A percentile compares a stretch with the other conserved stretches of the same genome.
phyloP scores from a whole-genome alignment of 495 filamentous ascomycete genomes.

The Aspergillus taichungensis region DNA sequence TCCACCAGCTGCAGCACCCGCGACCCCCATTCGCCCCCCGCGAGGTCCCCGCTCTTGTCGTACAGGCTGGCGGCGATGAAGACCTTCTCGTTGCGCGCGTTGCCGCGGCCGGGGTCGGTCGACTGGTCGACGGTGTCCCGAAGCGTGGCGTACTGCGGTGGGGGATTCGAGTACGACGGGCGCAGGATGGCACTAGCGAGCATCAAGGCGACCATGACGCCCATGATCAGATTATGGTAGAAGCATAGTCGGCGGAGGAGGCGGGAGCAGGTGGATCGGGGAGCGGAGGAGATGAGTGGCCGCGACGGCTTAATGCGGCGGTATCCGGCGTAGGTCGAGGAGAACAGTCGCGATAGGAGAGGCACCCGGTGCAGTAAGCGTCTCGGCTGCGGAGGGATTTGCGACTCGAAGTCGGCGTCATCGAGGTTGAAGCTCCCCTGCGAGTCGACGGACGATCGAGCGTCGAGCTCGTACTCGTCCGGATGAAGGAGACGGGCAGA shows the following conservation, averaged over 20 bases:
- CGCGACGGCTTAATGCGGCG: conserved; percentile 23
- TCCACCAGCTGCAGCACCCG: conserved; percentile 55
- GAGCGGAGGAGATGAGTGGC: conserved; percentile 17
- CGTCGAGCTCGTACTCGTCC: conserved; percentile 39
- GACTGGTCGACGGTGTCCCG: conserved; percentile 25
- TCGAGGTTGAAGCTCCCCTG: conserved; percentile 41
- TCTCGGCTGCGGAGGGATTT: conserved; percentile 22
- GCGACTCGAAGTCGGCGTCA: conserved; percentile 41
- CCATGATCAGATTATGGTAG: conserved; percentile 51
- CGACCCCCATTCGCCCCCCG: conserved; percentile 57
- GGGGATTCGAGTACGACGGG: conserved; percentile 52
- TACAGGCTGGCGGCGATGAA: conserved; percentile 73
- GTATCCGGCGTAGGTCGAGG: conserved; percentile 23
- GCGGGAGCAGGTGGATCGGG: conserved; percentile 21
- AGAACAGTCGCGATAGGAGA: conserved; percentile 23
- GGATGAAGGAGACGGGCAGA: conserved; percentile 33
- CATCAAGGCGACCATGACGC: conserved; percentile 54
- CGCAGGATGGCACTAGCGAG: conserved; percentile 43
- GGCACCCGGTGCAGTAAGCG: conserved; percentile 15
- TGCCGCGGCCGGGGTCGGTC: conserved; percentile 46
- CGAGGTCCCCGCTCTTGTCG: conserved; percentile 49
- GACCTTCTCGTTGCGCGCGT: conserved; percentile 55
- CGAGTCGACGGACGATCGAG: conserved; percentile 37
- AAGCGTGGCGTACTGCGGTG: conserved; percentile 40
- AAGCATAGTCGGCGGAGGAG: conserved; percentile 58